These are phyloP conservation scores for Cystofilobasidium capitatum DNA, from an alignment of 768 basidiomycete species.

Conservation along the genomic window DNA sequence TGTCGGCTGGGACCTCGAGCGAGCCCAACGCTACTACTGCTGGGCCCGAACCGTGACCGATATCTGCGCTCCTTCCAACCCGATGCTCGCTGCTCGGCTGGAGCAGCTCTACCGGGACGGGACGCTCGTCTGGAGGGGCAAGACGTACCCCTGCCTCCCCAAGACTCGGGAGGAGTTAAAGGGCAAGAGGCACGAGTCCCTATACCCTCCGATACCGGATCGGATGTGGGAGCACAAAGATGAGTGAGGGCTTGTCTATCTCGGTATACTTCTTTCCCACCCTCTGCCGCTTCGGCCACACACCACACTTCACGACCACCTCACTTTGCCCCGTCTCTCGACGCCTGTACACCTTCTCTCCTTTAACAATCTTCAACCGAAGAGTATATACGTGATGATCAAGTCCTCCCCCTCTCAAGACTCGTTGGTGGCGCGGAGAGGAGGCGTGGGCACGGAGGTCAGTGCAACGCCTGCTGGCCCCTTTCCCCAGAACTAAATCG, in stretches of 20 bases:
- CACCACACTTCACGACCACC: too few species aligned
- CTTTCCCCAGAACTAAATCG: too few species aligned
- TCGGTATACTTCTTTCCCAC: too few species aligned
- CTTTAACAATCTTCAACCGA: too few species aligned
- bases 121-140: neutral
- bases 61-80: conserved; percentile 16
- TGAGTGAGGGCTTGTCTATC: neutral
- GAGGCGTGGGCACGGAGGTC: too few species aligned
- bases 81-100: conserved; percentile 9
- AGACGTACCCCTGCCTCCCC: conserved; percentile 9
- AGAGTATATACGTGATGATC: too few species aligned
- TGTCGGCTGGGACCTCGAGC: conserved; percentile 8
- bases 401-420: too few species aligned
- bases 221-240: neutral
- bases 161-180: neutral
- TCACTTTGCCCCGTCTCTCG: too few species aligned
- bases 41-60: conserved; percentile 22
- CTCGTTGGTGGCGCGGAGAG: too few species aligned
- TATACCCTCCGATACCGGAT: neutral
- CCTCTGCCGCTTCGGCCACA: too few species aligned
- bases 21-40: conserved; percentile 14
- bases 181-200: neutral
- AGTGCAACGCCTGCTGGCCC: too few species aligned
- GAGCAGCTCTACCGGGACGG: conserved; percentile 1
- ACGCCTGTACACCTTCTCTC: too few species aligned